Evolutionary conservation across 257 asterid species (phyloP).

Genomic region (Forsythia suspensa): DNA sequence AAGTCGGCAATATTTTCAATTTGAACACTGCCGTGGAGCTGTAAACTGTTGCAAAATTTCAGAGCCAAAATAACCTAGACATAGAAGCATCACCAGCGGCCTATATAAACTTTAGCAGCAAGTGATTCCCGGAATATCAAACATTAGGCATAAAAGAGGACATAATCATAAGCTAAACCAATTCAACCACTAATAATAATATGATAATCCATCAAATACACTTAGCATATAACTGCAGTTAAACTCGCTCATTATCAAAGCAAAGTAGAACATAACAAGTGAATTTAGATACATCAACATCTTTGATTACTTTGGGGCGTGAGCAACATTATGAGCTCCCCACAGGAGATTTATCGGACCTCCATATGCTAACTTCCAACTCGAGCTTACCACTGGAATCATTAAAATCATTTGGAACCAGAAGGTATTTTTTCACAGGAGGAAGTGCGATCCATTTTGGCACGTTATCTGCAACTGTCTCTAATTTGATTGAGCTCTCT

Average conservation of each 20-base stretch:
- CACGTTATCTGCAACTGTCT: slow-evolving; percentile 34
- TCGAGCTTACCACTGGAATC: slow-evolving; percentile 21
- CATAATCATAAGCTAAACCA: neutral
- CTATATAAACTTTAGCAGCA: neutral
- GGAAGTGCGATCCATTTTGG: slow-evolving; percentile 29
- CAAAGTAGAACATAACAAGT: neutral
- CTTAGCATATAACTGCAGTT: neutral
- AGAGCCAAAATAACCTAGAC: neutral
- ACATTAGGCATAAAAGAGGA: neutral
- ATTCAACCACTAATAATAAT: neutral
- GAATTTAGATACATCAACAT: neutral
- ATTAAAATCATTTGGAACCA: slow-evolving; percentile 45
- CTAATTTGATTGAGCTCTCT: slow-evolving; percentile 40
- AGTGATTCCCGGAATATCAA: neutral
- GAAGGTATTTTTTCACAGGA: slow-evolving; percentile 39
- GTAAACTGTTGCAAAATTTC: neutral
- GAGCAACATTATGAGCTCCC: too few relatives aligned
- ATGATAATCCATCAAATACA: neutral
- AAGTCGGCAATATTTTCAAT: too few relatives aligned
- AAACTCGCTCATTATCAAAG: neutral
- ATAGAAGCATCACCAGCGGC: neutral
- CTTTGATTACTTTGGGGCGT: neutral
- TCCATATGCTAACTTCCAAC: slow-evolving; percentile 46
- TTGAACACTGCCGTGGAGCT: too few relatives aligned
- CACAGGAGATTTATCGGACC: neutral